Evolutionary conservation across 1,284 basidiomycete genomes (phyloP).

Genomic region (Fomes fomentarius): DNA sequence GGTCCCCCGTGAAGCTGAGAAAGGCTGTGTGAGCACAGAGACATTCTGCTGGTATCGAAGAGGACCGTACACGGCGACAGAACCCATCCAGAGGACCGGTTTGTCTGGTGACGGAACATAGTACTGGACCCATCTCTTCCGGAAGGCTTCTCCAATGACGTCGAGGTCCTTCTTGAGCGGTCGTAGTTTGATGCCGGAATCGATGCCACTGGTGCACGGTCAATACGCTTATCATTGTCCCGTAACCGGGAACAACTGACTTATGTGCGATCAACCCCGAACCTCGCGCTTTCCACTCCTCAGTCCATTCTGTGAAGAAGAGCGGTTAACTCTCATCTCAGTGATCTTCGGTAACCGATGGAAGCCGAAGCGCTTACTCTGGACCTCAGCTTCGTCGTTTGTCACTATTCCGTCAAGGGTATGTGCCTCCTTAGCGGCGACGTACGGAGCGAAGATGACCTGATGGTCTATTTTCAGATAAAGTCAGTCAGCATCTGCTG

Average conservation of each 20-base stretch:
- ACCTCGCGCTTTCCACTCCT: slow-evolving; percentile 47
- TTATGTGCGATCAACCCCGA: slow-evolving; percentile 54
- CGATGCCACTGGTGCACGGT: slow-evolving; percentile 37
- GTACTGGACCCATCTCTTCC: slow-evolving; percentile 43
- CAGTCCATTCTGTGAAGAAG: slow-evolving; percentile 36
- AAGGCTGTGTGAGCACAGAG: no score
- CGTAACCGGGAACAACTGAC: slow-evolving; percentile 33
- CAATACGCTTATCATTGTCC: background rate
- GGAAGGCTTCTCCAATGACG: slow-evolving; percentile 47
- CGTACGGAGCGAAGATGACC: slow-evolving; percentile 37
- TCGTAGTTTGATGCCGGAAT: slow-evolving; percentile 52
- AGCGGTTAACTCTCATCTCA: background rate
- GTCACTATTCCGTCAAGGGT: slow-evolving; percentile 48
- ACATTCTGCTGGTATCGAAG: no score
- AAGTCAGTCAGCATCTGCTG: background rate
- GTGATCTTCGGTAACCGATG: background rate
- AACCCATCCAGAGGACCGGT: slow-evolving; percentile 43
- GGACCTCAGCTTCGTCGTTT: slow-evolving; percentile 35
- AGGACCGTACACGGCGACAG: slow-evolving; percentile 31
- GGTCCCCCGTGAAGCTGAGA: slow-evolving; percentile 34
- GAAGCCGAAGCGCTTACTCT: slow-evolving; percentile 29
- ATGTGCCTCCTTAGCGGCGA: slow-evolving; percentile 41
- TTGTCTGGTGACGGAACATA: slow-evolving; percentile 52
- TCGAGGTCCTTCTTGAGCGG: slow-evolving; percentile 47
- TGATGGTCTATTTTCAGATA: slow-evolving; percentile 46